phyloP scores from a whole-genome alignment of 2,329 filamentous ascomycete species.

The Alternaria sp. region DNA sequence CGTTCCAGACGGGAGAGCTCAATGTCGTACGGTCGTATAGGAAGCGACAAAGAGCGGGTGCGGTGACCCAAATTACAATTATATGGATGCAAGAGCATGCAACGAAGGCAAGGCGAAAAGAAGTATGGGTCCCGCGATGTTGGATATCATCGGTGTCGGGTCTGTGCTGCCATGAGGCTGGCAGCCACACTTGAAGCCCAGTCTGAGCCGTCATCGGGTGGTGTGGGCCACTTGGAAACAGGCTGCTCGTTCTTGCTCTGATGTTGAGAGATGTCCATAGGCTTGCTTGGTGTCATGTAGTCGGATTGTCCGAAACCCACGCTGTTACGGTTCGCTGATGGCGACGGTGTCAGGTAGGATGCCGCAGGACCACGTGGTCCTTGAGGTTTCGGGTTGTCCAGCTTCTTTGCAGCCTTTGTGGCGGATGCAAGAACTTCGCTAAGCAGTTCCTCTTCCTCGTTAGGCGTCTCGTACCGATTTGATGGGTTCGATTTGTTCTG shows the following conservation, averaged over 20 bases:
- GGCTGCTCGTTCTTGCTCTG: slow-evolving; percentile 53
- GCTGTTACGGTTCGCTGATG: slow-evolving; percentile 83
- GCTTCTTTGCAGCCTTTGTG: slow-evolving; percentile 73
- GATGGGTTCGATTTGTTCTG: slow-evolving; percentile 73
- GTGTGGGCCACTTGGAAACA: slow-evolving; percentile 86
- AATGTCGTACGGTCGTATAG: slow-evolving; percentile 44
- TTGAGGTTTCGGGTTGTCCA: slow-evolving; percentile 61
- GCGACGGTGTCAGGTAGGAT: slow-evolving; percentile 73
- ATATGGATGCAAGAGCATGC: slow-evolving; percentile 35
- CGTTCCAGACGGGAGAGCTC: slow-evolving; percentile 48
- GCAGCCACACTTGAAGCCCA: slow-evolving; percentile 86
- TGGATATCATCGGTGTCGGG: slow-evolving; percentile 42
- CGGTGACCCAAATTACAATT: slow-evolving; percentile 43
- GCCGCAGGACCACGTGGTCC: slow-evolving; percentile 63
- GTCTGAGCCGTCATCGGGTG: slow-evolving; percentile 83
- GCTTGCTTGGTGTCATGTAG: slow-evolving; percentile 70
- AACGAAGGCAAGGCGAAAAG: slow-evolving; percentile 33
- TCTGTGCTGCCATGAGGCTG: slow-evolving; percentile 61
- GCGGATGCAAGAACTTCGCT: slow-evolving; percentile 86
- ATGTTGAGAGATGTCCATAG: slow-evolving; percentile 66
- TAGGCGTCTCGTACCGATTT: slow-evolving; percentile 89
- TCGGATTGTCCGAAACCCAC: slow-evolving; percentile 73
- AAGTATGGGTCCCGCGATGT: slow-evolving; percentile 17
- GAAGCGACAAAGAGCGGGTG: slow-evolving; percentile 36
- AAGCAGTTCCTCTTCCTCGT: slow-evolving; percentile 94